Evolutionary conservation across 2,329 filamentous ascomycete species (phyloP).

Genomic region (Colletotrichum sp.): DNA sequence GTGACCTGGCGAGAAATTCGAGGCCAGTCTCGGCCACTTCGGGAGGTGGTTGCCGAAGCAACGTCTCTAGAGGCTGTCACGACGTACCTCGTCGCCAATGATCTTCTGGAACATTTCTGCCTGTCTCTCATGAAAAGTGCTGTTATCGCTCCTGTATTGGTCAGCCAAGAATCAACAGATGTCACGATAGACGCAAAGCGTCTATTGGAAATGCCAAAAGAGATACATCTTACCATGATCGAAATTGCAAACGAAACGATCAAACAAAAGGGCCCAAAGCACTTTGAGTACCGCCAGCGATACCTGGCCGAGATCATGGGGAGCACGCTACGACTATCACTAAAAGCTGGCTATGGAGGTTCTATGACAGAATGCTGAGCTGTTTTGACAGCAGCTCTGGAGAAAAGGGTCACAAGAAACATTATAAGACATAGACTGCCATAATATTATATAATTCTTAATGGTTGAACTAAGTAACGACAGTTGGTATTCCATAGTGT

Average conservation of each 20-base stretch:
- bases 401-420: fast-evolving
- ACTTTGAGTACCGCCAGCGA: neutral
- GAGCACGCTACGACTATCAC: neutral
- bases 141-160: neutral
- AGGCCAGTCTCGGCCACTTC: neutral
- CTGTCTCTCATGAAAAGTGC: neutral
- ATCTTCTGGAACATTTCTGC: neutral
- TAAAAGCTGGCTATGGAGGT: neutral
- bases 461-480: neutral
- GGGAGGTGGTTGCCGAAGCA: neutral
- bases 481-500: neutral
- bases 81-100: neutral
- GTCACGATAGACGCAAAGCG: neutral
- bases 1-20: neutral
- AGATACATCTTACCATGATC: neutral
- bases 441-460: neutral
- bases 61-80: neutral
- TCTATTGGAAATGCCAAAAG: neutral
- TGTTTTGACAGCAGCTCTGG: neutral
- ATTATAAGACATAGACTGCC: neutral
- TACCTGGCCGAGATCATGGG: neutral
- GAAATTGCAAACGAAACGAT: neutral
- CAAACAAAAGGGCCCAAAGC: neutral
- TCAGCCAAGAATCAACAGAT: neutral
- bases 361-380: neutral